Evolutionary conservation across 768 basidiomycete genomes (phyloP), one percentile per base, ranked within the genome.

Genomic region (Tylopilus subfusipes): DNA sequence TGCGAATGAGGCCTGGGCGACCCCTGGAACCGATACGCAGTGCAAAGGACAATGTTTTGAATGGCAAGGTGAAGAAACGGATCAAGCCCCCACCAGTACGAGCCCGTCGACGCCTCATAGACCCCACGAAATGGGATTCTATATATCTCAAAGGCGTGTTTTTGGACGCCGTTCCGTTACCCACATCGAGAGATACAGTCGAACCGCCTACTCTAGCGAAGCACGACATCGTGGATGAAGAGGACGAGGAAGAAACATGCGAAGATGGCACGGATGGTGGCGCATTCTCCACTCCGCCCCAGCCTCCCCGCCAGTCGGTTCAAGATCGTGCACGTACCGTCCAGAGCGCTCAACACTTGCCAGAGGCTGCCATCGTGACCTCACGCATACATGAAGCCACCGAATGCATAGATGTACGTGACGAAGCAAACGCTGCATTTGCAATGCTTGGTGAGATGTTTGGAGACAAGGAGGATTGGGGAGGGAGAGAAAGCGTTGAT

Each of bases 91-190:
- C 82, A 0, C 81, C 79, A 34, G 66, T 69, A 10, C 76, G 90
- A 18, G 83, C 89, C 2, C 74, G 86, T 55, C 72, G 80, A 54
- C 75, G 76, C 54, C 83, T 77, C 42, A 91, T 93, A 59, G 90
- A 93, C 62, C 84, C 89, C 59, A 79, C 81, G 16, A 77, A 78
- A 47, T 92, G 82, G 76, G 86, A 83, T 22, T 85, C 87, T 40
- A 75, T 76, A 18, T 84, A 90, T 67, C 61, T 91, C 61, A 87
- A 81, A 53, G 90, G 88, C 4, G 69, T 80, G 22, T 86, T 89
- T 68, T 63, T 91, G 61, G 85, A 83, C 33, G 62, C 68, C 55
- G 52, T 69, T 48, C 25, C 50, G 14, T 39, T 51, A 1, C 24
- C 48, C 6, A 2, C 42, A 16, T n/a, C 49, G 8, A 31, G 31